Percentiles rank a stretch among this genome's conserved stretches.
These are phyloP conservation scores for Tricholomella constricta DNA, from an alignment of 768 basidiomycete genomes.

Conservation along the genomic window DNA sequence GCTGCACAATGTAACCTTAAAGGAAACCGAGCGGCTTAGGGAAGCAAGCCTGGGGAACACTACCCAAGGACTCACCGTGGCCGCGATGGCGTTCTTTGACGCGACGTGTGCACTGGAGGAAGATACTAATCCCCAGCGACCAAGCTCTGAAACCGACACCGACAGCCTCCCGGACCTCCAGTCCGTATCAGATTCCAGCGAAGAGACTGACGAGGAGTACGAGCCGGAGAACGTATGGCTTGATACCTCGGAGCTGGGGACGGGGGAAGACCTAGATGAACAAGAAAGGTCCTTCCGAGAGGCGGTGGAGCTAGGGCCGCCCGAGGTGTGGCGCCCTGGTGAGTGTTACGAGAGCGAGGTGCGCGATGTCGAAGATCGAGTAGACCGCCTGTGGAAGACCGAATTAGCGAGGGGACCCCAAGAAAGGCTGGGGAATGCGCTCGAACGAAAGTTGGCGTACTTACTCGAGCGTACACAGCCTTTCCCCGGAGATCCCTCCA, in stretches of 20 bases:
- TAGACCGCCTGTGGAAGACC: not conserved
- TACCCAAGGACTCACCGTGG: not conserved
- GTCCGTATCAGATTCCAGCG: not conserved
- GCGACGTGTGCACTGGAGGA: not conserved
- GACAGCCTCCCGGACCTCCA: not conserved
- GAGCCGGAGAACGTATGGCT: no score
- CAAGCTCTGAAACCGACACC: no score
- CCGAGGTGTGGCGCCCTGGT: not conserved
- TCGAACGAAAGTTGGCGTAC: not conserved
- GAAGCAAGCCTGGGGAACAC: not conserved
- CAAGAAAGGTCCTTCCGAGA: not conserved
- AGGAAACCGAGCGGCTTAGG: not conserved
- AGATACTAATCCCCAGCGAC: no score
- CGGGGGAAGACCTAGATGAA: not conserved
- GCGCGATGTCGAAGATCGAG: not conserved
- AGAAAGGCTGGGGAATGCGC: not conserved
- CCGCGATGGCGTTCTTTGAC: not conserved
- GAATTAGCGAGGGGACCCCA: not conserved
- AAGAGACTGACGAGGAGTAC: not conserved
- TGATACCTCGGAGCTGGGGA: no score
- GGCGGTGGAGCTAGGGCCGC: not conserved
- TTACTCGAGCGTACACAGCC: not conserved
- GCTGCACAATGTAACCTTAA: not conserved
- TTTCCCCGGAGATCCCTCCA: not conserved
- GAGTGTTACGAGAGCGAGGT: not conserved